Conservation (phyloP, 768 basidiomycete genomes). For the Hirschioporus abietinus region DNA sequence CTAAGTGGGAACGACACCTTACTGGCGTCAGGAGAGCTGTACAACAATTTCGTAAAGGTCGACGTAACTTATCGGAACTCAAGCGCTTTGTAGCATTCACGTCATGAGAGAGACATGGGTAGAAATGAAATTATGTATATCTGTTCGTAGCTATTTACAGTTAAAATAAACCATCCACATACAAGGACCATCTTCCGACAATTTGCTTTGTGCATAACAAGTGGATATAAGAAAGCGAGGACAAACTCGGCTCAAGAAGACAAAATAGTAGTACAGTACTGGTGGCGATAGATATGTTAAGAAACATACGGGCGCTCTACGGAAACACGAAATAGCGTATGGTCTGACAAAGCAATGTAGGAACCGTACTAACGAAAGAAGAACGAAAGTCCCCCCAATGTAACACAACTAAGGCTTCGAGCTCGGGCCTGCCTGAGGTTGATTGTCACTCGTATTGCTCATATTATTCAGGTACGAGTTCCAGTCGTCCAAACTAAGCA, state of each 20-base stretch:
- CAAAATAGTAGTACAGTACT: neutral
- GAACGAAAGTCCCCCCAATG: neutral
- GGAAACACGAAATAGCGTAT: neutral
- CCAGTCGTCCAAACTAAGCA: neutral
- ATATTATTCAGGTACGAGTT: neutral
- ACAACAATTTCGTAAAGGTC: slow-evolving; percentile 63
- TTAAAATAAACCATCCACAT: neutral
- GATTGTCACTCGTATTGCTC: neutral
- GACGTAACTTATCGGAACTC: slow-evolving; percentile 35
- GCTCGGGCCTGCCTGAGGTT: neutral
- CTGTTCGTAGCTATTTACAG: neutral
- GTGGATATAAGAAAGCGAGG: neutral
- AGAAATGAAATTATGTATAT: neutral
- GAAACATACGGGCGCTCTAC: too few species aligned
- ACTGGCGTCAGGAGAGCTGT: slow-evolving; percentile 64
- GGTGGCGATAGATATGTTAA: neutral
- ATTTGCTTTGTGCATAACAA: neutral
- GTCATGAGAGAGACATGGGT: neutral
- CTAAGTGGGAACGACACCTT: slow-evolving; percentile 55
- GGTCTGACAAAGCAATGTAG: neutral
- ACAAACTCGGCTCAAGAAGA: neutral
- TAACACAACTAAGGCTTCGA: neutral
- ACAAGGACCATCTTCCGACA: neutral
- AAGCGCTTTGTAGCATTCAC: neutral
- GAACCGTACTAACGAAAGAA: neutral